Evolutionary conservation across 257 asterid species (phyloP).

Genomic region (Handroanthus guayacan): DNA sequence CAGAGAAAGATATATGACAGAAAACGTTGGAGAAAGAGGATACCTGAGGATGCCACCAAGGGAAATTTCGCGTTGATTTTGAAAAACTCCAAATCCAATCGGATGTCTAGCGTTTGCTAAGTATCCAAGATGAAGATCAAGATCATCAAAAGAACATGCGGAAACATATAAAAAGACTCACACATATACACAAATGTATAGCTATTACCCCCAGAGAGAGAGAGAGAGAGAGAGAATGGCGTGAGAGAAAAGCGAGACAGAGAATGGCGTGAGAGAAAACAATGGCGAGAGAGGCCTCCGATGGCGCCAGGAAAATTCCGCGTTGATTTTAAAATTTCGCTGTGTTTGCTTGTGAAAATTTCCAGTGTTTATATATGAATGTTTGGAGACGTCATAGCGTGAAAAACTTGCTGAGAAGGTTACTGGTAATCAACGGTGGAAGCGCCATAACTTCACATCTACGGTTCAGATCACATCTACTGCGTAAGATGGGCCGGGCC

Average conservation of each 20-base stretch:
- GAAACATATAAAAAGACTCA: not conserved
- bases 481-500: too few relatives aligned
- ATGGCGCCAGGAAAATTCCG: slow-evolving; percentile 33
- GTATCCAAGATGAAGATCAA: not conserved
- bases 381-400: not conserved
- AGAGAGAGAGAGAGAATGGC: not conserved
- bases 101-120: not conserved
- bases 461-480: slow-evolving; percentile 7
- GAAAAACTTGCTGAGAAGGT: slow-evolving; percentile 3
- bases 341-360: not conserved
- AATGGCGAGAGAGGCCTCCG: not conserved
- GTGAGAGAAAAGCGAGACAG: not conserved
- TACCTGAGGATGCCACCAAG: too few relatives aligned
- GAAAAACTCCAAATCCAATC: not conserved
- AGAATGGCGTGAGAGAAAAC: not conserved
- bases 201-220: not conserved
- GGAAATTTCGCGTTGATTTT: too few relatives aligned
- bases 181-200: not conserved
- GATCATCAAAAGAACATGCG: not conserved
- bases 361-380: not conserved
- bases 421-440: slow-evolving; percentile 14
- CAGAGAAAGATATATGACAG: not conserved
- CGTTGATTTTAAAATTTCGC: not conserved
- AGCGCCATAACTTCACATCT: not conserved
- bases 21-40: too few relatives aligned